Conservation (phyloP, 2,329 filamentous ascomycete species). For the Karstenula rhodostoma region DNA sequence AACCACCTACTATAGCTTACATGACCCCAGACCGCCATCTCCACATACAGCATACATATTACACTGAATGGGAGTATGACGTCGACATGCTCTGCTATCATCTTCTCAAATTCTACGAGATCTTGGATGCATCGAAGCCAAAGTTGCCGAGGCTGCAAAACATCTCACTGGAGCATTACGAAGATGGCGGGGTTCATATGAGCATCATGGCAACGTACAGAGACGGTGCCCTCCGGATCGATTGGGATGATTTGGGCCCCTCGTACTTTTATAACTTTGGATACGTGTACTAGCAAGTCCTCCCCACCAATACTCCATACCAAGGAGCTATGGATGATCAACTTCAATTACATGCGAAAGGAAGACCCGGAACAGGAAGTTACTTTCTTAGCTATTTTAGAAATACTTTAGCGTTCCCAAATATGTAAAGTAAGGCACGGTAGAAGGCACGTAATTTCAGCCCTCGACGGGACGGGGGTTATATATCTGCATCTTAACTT, state of each 20-base stretch:
- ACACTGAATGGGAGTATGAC: background rate
- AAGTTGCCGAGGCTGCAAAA: background rate
- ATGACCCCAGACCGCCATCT: conserved; percentile 1
- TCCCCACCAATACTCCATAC: too few relatives aligned
- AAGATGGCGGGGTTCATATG: background rate
- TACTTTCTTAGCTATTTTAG: too few relatives aligned
- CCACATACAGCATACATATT: background rate
- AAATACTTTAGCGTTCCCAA: too few relatives aligned
- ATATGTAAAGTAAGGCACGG: too few relatives aligned
- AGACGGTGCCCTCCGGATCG: background rate
- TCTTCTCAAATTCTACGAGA: conserved; percentile 3
- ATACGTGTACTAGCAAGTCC: too few relatives aligned
- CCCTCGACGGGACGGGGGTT: too few relatives aligned
- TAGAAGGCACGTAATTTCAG: too few relatives aligned
- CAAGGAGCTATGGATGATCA: too few relatives aligned
- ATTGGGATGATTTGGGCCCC: background rate
- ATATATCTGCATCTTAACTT: too few relatives aligned
- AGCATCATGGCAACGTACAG: background rate
- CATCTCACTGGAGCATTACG: background rate
- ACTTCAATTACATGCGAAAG: too few relatives aligned
- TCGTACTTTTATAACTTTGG: too few relatives aligned
- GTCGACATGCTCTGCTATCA: conserved; percentile 3
- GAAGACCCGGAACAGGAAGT: too few relatives aligned
- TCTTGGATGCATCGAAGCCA: conserved; percentile 2
- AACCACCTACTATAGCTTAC: background rate